A percentile compares a stretch with the other conserved stretches of the same genome.
phyloP scores from a whole-genome alignment of 805 yeast genomes.

The Nakazawaea ambrosiae region DNA sequence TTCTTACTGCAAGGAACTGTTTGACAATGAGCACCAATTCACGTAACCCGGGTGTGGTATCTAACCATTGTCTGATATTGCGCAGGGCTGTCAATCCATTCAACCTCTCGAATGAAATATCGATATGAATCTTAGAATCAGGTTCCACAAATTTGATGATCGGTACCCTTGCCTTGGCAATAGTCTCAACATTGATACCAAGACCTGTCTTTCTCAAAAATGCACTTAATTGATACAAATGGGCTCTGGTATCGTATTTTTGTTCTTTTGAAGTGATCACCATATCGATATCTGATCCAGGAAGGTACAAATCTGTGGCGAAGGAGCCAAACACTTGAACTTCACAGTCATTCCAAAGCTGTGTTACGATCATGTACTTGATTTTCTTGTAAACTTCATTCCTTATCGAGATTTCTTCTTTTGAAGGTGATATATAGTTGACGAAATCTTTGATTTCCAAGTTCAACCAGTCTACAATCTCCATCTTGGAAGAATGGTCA shows the following conservation, averaged over 20 bases:
- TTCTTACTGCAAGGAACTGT: conserved; percentile 75
- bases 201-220: conserved; percentile 52
- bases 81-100: conserved; percentile 82
- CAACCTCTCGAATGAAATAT: conserved; percentile 80
- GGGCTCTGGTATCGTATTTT: conserved; percentile 53
- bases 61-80: conserved; percentile 68
- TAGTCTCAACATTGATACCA: conserved; percentile 73
- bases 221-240: conserved; percentile 67
- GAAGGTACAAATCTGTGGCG: conserved; percentile 88
- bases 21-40: conserved; percentile 78
- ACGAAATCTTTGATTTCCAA: conserved; percentile 81
- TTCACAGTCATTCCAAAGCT: conserved; percentile 73
- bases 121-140: conserved; percentile 64
- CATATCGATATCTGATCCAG: conserved; percentile 95
- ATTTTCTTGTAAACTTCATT: conserved; percentile 57
- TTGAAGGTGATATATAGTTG: conserved; percentile 78
- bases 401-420: conserved; percentile 61
- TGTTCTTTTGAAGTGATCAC: conserved; percentile 65
- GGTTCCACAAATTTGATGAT: conserved; percentile 86
- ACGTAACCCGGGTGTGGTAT: conserved; percentile 67
- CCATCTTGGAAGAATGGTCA: conserved; percentile 70
- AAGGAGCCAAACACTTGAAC: conserved; percentile 88
- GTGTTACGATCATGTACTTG: conserved; percentile 40
- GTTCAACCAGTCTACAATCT: conserved; percentile 81
- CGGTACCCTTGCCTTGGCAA: conserved; percentile 89